Base-by-base conservation (phyloP, 495 filamentous ascomycete species). In the Paragyromitra xinjiangensis region DNA sequence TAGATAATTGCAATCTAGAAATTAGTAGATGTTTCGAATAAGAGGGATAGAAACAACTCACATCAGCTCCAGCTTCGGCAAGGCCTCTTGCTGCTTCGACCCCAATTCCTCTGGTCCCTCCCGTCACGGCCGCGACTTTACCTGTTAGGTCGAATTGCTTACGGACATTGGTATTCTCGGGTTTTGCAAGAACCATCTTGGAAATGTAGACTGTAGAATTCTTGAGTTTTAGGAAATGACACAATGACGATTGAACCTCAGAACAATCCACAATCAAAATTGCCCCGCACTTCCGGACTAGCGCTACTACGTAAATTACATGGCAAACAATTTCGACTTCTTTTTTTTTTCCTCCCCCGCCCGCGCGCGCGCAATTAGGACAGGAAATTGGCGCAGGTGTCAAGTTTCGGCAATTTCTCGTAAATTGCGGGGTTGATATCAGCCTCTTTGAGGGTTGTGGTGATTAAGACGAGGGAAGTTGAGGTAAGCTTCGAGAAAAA, bases 111-210 rank as follows among this genome's bases (percentile, higher is more conserved):
- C 85, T 83, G 7, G 87, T 85, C 29, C 87, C 87, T 29, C 88
- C 88, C 0, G 88, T 88, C 51, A 89, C 83, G 50, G 88, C 83
- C 70, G 86, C 84, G 58, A 89, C 88, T 78, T 86, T 86, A 70
- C 87, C 87, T 79, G 87, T 86, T 26, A 89, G 82, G 78, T 84
- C 87, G 83, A 88, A 86, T 67, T 83, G 83, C n/a, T 77, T 73
- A 22, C 39, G 74, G 16, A 77, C 74, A 51, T 73, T 73, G 34
- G 51, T 77, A 29, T 77, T 73, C 66, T 73, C 29, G 19, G 74
- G 74, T 26, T 77, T 77, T 61, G 74, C 69, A 40, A 77, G 74
- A 50, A 77, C 74, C 74, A 77, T 77, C 6, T 66, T 66, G 69
- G 29, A 2, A 42, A 69, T 51, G n/a, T n/a, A n/a, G n/a, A n/a